These are phyloP conservation scores for Ochromonas danica DNA, from an alignment of 108 stramenopile species.

Conservation along the genomic window DNA sequence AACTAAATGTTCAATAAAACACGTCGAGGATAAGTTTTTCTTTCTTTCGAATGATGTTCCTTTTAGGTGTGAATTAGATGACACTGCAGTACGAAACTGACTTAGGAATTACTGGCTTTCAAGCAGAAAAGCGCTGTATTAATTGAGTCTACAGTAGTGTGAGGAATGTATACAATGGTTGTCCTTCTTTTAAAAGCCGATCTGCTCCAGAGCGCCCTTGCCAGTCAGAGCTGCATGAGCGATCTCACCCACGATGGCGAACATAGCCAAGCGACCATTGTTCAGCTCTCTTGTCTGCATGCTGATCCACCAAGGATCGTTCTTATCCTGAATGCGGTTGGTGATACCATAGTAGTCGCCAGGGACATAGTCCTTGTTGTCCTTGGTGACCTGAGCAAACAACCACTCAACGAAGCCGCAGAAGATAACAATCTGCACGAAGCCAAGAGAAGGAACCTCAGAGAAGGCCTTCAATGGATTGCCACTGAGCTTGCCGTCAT, in stretches of 20 bases:
- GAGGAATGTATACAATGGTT: no score
- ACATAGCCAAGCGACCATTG: slow-evolving; percentile 44
- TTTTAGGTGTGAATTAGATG: no score
- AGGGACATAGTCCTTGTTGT: neutral
- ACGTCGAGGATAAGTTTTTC: no score
- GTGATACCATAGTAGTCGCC: slow-evolving; percentile 3
- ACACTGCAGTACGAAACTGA: no score
- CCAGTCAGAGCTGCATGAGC: neutral
- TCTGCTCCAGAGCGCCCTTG: neutral
- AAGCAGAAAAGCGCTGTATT: no score
- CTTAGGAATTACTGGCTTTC: no score
- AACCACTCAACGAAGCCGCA: slow-evolving; percentile 47
- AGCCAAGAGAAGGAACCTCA: slow-evolving; percentile 69
- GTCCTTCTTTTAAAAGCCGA: neutral
- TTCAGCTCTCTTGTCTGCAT: slow-evolving; percentile 47
- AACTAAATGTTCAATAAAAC: no score
- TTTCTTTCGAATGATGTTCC: no score
- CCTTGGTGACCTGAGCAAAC: neutral
- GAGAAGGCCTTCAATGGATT: slow-evolving; percentile 70
- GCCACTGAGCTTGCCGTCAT: slow-evolving; percentile 42
- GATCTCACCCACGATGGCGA: slow-evolving; percentile 35
- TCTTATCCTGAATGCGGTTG: neutral
- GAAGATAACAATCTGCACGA: slow-evolving; percentile 73
- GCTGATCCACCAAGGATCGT: neutral
- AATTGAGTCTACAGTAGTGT: no score